phyloP scores from a whole-genome alignment of 139 green algal species.

The Chlamydomonas sphaeroides region DNA sequence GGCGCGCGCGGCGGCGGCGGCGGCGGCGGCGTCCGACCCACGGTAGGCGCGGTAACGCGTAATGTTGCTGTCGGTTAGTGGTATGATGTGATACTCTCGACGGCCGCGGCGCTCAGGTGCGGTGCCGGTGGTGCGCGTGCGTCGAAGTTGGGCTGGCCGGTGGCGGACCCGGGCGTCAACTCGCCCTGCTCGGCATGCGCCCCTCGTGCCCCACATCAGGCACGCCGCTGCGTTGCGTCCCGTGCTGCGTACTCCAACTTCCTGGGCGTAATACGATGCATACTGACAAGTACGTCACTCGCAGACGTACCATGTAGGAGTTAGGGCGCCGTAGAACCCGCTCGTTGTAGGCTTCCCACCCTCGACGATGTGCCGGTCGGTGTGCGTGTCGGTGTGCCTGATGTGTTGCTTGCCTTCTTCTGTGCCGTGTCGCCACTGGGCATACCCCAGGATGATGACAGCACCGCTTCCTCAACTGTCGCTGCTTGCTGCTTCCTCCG shows the following conservation, averaged over 20 bases:
- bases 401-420: background rate
- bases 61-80: background rate
- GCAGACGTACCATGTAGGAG: no score
- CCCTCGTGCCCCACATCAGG: no score
- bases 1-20: conserved; percentile 17
- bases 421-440: background rate
- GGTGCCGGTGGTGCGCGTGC: no score
- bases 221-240: no score
- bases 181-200: no score
- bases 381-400: background rate
- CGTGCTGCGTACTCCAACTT: no score
- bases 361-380: no score
- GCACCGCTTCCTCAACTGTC: conserved; percentile 11
- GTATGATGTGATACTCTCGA: background rate
- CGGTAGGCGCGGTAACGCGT: background rate
- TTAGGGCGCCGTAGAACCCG: background rate
- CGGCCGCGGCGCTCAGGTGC: background rate
- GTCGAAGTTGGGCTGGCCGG: background rate
- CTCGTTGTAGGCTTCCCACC: background rate
- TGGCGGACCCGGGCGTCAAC: background rate
- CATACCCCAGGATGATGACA: conserved; percentile 7
- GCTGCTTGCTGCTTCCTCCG: conserved; percentile 32
- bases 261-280: no score
- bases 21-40: conserved; percentile 10
- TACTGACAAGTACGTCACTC: background rate